phyloP scores from a whole-genome alignment of 306 rosid genomes.

The Glycine latifolia region DNA sequence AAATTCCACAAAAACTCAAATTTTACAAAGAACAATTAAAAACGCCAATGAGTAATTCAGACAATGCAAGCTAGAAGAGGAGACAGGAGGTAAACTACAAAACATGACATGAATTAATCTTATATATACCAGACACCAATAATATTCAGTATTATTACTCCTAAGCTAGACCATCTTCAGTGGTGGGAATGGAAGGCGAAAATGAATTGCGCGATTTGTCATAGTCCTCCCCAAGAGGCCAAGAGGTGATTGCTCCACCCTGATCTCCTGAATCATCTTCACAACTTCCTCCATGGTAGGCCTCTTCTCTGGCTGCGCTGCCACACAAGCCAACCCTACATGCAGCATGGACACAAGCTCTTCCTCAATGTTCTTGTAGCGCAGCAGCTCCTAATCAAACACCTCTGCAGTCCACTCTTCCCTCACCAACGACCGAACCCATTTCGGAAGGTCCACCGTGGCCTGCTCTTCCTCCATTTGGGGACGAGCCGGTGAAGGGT shows the following conservation, averaged over 20 bases:
- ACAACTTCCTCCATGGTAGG: constrained; percentile 85
- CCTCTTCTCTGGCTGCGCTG: constrained; percentile 80
- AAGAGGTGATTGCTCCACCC: constrained; percentile 95
- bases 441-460: constrained; percentile 77
- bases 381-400: constrained; percentile 85
- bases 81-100: constrained; percentile 36
- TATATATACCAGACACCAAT: background rate
- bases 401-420: constrained; percentile 99
- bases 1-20: constrained; percentile 47
- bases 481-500: constrained; percentile 68
- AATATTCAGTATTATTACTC: background rate
- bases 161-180: constrained; percentile 88
- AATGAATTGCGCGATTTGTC: constrained; percentile 89
- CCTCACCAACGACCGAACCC: constrained; percentile 93
- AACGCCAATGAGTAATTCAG: constrained; percentile 47
- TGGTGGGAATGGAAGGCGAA: constrained; percentile 89
- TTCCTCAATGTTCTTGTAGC: constrained; percentile 98
- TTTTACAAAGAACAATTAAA: constrained; percentile 61
- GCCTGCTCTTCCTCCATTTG: constrained; percentile 56
- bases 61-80: constrained; percentile 52
- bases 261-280: constrained; percentile 90
- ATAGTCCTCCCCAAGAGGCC: constrained; percentile 93
- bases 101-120: constrained; percentile 18
- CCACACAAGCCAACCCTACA: constrained; percentile 87
- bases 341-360: constrained; percentile 95